Evolutionary conservation across 345 rosid species (phyloP).

Genomic region (Murraya koenigii): DNA sequence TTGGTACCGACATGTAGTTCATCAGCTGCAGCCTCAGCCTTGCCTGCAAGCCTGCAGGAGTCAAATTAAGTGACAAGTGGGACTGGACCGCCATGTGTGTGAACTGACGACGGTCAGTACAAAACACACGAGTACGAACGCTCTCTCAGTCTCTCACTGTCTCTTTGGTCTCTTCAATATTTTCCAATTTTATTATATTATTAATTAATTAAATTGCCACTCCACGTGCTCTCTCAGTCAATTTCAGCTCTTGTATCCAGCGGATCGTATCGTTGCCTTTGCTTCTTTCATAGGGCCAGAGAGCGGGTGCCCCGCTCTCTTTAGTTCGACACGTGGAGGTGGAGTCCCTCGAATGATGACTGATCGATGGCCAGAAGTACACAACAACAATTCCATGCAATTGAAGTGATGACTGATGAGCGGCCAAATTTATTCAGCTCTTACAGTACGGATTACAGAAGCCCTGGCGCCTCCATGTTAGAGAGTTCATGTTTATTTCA

Average conservation of each 20-base stretch:
- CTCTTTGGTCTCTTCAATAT: neutral
- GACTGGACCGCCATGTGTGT: neutral
- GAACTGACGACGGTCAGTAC: constrained; percentile 1
- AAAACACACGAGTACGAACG: neutral
- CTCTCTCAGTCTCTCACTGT: neutral
- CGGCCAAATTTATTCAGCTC: too few relatives aligned
- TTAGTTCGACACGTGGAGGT: constrained; percentile 7
- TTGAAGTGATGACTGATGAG: too few relatives aligned
- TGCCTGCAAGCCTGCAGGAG: neutral
- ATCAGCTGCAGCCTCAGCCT: too few relatives aligned
- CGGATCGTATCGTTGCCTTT: rapidly evolving
- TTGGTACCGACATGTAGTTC: too few relatives aligned
- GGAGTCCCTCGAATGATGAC: neutral
- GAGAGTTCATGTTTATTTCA: too few relatives aligned
- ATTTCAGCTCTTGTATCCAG: neutral
- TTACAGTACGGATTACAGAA: too few relatives aligned
- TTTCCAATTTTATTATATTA: neutral
- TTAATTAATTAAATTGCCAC: neutral
- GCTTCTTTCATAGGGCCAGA: neutral
- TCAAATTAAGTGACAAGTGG: neutral
- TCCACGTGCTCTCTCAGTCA: neutral
- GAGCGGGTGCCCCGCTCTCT: neutral
- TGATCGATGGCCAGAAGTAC: neutral
- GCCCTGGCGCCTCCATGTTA: too few relatives aligned
- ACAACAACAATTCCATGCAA: neutral